Conservation (phyloP, 2,329 filamentous ascomycete genomes). For the Hypoxylon sp. region DNA sequence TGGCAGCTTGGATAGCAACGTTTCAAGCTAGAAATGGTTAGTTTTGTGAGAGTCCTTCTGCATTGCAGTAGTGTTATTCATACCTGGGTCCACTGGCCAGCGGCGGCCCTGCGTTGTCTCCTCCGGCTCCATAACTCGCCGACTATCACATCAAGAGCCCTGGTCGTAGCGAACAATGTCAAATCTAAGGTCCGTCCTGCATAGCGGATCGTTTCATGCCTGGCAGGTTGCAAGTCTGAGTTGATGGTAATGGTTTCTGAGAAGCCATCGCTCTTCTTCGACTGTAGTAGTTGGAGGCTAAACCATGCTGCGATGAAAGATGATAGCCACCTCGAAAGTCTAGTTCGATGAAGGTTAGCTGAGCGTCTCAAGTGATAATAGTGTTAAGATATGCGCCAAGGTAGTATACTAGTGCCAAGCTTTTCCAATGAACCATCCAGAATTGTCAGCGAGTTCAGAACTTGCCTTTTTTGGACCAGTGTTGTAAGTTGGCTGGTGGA, state of each 20-base stretch:
- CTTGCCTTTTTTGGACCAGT: slow-evolving; percentile 55
- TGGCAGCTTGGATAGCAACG: slow-evolving; percentile 61
- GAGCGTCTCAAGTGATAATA: slow-evolving; percentile 23
- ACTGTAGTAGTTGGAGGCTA: slow-evolving; percentile 70
- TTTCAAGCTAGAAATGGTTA: slow-evolving; percentile 57
- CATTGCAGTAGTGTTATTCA: slow-evolving; percentile 32
- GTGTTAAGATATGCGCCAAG: slow-evolving; percentile 26
- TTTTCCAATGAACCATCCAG: slow-evolving; percentile 37
- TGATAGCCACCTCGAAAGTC: slow-evolving; percentile 70
- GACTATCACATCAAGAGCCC: slow-evolving; percentile 79
- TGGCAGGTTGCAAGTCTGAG: slow-evolving; percentile 44
- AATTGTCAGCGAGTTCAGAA: slow-evolving; percentile 29
- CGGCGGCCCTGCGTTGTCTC: slow-evolving; percentile 61
- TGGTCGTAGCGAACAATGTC: slow-evolving; percentile 81
- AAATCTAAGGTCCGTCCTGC: slow-evolving; percentile 85
- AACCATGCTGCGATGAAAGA: slow-evolving; percentile 72
- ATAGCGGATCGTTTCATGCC: slow-evolving; percentile 48
- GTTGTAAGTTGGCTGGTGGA: slow-evolving; percentile 44
- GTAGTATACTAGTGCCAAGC: slow-evolving; percentile 40
- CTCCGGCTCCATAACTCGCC: slow-evolving; percentile 74
- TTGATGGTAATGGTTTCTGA: slow-evolving; percentile 57
- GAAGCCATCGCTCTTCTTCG: slow-evolving; percentile 64
- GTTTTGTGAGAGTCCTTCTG: not conserved
- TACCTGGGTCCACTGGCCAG: slow-evolving; percentile 64
- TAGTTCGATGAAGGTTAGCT: slow-evolving; percentile 52